phyloP scores from a whole-genome alignment of 192 early-diverging fungal genomes.

The Pilaira anomala region DNA sequence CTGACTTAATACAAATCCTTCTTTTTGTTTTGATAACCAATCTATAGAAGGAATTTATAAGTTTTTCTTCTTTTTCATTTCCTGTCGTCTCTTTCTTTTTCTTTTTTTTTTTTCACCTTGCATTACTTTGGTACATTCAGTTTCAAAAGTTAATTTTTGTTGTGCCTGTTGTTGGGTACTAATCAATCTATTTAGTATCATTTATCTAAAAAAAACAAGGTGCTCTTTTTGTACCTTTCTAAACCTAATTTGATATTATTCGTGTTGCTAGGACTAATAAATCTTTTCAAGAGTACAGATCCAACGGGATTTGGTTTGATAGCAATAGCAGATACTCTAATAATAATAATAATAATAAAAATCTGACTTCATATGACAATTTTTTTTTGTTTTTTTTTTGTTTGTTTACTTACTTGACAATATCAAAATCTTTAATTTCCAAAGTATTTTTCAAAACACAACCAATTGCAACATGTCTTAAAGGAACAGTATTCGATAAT shows the following conservation, averaged over 20 bases:
- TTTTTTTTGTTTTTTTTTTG: no score
- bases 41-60: constrained; percentile 3
- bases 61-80: not conserved
- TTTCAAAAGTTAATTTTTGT: constrained; percentile 18
- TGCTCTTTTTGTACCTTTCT: no score
- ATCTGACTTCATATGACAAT: no score
- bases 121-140: constrained; percentile 5
- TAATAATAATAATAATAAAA: not conserved
- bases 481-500: constrained; percentile 31
- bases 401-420: constrained; percentile 51
- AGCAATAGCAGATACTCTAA: constrained; percentile 19
- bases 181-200: not conserved
- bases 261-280: not conserved
- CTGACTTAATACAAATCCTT: constrained; percentile 40
- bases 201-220: not conserved
- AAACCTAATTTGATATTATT: constrained; percentile 29
- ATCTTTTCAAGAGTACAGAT: constrained; percentile 16
- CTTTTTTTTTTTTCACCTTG: constrained; percentile 8
- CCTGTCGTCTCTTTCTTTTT: no score
- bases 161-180: constrained; percentile 14
- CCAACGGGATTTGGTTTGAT: constrained; percentile 8
- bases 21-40: constrained; percentile 1
- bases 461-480: constrained; percentile 45
- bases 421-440: constrained; percentile 46
- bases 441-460: constrained; percentile 40